A percentile compares a stretch with the other conserved stretches of the same genome.
These are phyloP conservation scores for Eryngium alpinum DNA, from an alignment of 140 eudicot genomes.

Conservation along the genomic window DNA sequence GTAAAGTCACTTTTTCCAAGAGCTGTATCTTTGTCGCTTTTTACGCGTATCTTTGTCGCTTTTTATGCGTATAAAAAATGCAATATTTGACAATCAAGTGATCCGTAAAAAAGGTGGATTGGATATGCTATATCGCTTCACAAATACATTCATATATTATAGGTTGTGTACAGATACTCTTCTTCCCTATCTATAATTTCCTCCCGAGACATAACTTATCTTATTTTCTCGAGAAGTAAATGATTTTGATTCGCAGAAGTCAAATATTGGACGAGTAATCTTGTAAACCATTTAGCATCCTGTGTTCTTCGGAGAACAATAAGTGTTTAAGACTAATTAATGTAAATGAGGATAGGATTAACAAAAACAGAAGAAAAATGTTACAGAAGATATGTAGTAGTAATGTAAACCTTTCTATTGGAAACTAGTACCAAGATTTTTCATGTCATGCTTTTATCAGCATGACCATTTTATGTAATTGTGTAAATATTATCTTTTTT, in stretches of 20 bases:
- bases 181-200: not conserved
- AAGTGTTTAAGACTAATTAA: not conserved
- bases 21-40: not conserved
- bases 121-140: too few species aligned
- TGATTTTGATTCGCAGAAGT: not conserved
- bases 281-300: not conserved
- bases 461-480: too few species aligned
- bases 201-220: not conserved
- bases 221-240: not conserved
- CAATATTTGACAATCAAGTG: not conserved
- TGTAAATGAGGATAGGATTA: not conserved
- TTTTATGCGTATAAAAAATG: not conserved
- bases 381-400: too few species aligned
- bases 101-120: not conserved
- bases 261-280: not conserved
- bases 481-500: too few species aligned
- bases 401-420: too few species aligned
- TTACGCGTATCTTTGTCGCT: not conserved
- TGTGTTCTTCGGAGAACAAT: not conserved
- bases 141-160: too few species aligned
- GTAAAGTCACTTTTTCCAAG: conserved; percentile 28
- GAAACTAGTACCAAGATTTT: too few species aligned
- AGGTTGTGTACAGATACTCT: not conserved
- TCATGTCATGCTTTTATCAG: too few species aligned
- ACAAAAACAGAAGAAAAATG: too few species aligned